Evolutionary conservation across 2,329 filamentous ascomycete species (phyloP), one percentile per base, ranked within the genome.

Genomic region (Trichocomaceae sp.): DNA sequence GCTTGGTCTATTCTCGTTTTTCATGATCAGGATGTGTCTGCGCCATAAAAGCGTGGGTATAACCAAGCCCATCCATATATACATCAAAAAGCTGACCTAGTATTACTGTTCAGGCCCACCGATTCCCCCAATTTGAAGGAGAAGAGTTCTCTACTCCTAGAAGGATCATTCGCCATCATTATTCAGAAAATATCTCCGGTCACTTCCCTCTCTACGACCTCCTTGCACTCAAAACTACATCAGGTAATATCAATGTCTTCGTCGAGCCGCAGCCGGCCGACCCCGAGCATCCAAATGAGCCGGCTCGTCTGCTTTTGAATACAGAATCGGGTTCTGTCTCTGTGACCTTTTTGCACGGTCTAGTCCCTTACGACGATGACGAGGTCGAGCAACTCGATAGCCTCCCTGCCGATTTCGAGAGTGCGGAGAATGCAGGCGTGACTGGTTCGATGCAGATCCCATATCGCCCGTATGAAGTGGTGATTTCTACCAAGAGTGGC

Each of bases 261-360:
- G 59, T 71, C 26, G 61, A 65, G 10, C 66, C 66, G n/a, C 67
- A 70, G 42, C 62, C 63, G 12, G 68, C 66, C 29, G 60, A 66
- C 12, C 61, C 63, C 7, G 52, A 60, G 3, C 33, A 62, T 19
- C 62, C 61, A 5, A 50, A 57, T 44, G 62, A 65, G 44, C 65
- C 67, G 13, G 68, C 68, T 22, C 59, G 61, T 8, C 47, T 71
- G 15, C 52, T 60, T 5, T 58, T 71, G 19, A 57, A 58, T 37
- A 62, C 63, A 3, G 50, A 46, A 17, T 59, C 65, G 1, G 69
- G 69, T 8, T 60, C 59, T 46, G 59, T 71, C 12, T 58, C 57
- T 7, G 63, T 70, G 5, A 57, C 46, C 15, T 68, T 66, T 53
- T 22, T 50, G 4, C 49, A 58, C 13, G 13, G 7, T 15, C 31